Percentiles rank a stretch among this genome's conserved stretches.
These are phyloP conservation scores for Boletus mariae DNA, from an alignment of 1,284 basidiomycete species.

Conservation along the genomic window DNA sequence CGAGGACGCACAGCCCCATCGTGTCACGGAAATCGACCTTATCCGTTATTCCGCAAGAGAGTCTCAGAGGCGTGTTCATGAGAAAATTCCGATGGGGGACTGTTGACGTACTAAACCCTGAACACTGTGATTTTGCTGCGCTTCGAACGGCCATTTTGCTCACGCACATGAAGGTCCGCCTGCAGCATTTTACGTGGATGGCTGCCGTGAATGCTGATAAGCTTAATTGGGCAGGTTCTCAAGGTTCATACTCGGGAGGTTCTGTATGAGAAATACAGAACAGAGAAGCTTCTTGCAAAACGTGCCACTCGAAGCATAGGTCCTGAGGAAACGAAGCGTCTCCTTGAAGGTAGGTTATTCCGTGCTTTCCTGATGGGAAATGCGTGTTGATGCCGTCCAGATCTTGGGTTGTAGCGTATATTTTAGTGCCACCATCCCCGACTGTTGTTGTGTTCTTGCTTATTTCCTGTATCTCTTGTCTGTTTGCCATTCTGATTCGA, in stretches of 20 bases:
- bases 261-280: constrained; percentile 79
- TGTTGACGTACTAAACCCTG: constrained; percentile 76
- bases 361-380: constrained; percentile 18
- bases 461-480: constrained; percentile 16
- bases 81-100: constrained; percentile 80
- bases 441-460: constrained; percentile 23
- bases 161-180: constrained; percentile 72
- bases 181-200: constrained; percentile 12
- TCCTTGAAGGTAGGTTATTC: constrained; percentile 61
- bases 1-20: constrained; percentile 20
- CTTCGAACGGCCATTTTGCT: constrained; percentile 74
- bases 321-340: constrained; percentile 62
- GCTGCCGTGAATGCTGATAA: constrained; percentile 26
- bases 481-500: constrained; percentile 6
- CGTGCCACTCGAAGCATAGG: constrained; percentile 74
- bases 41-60: constrained; percentile 53
- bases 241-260: constrained; percentile 79
- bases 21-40: constrained; percentile 41
- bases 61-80: constrained; percentile 67
- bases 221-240: constrained; percentile 48
- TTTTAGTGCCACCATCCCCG: constrained; percentile 16
- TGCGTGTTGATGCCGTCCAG: constrained; percentile 30
- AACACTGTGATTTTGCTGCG: constrained; percentile 80
- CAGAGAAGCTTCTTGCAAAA: constrained; percentile 78
- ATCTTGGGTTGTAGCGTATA: constrained; percentile 38